Conservation (phyloP, 116 monocot genomes). For the Zostera marina region DNA sequence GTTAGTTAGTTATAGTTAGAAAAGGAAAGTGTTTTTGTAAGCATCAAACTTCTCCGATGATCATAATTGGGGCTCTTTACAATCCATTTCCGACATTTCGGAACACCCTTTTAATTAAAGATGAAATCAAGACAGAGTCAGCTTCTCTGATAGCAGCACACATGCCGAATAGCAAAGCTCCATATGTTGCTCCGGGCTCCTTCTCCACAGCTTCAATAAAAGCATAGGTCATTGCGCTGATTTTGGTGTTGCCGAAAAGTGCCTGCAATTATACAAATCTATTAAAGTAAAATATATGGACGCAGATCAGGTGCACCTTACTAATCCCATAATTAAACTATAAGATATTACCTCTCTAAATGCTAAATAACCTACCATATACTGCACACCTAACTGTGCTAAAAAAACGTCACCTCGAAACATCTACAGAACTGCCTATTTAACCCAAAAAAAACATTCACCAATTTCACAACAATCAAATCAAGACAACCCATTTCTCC, state of each 20-base stretch:
- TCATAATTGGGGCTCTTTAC: constrained; percentile 52
- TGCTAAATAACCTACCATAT: too few relatives aligned
- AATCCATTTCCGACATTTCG: not conserved
- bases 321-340: too few relatives aligned
- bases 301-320: too few relatives aligned
- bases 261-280: too few relatives aligned
- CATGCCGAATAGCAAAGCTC: constrained; percentile 48
- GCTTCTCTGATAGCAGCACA: constrained; percentile 44
- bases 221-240: constrained; percentile 85
- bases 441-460: too few relatives aligned
- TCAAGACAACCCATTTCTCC: too few relatives aligned
- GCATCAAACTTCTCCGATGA: constrained; percentile 52
- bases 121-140: constrained; percentile 20
- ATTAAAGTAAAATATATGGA: too few relatives aligned
- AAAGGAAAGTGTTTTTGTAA: constrained; percentile 38
- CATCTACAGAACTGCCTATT: too few relatives aligned
- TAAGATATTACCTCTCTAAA: too few relatives aligned
- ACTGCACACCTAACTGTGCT: too few relatives aligned
- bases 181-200: constrained; percentile 60
- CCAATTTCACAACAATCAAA: too few relatives aligned
- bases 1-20: constrained; percentile 7
- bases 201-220: constrained; percentile 68
- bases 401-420: too few relatives aligned
- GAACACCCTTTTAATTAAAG: constrained; percentile 36
- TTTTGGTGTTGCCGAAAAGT: constrained; percentile 26